Percentiles rank a stretch among this genome's conserved stretches.
These are phyloP conservation scores for Fusarium chuoi DNA, from an alignment of 2,329 filamentous ascomycete genomes.

Conservation along the genomic window DNA sequence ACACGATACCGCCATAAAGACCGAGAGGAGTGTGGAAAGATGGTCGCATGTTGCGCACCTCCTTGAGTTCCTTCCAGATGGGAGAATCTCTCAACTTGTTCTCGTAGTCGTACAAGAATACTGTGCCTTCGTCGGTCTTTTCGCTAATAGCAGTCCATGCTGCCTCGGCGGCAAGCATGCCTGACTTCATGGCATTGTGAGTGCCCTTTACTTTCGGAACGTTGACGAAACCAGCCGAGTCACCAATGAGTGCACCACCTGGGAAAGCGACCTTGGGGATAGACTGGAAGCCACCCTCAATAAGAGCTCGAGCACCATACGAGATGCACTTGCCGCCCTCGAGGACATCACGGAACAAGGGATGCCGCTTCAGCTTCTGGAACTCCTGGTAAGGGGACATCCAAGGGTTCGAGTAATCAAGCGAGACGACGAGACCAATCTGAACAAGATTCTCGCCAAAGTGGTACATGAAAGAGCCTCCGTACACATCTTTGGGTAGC, in stretches of 20 bases:
- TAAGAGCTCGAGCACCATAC: conserved; percentile 89
- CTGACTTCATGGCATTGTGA: conserved; percentile 96
- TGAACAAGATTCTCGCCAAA: conserved; percentile 97
- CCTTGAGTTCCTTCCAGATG: conserved; percentile 94
- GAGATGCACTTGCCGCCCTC: conserved; percentile 98
- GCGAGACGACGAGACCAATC: conserved; percentile 88
- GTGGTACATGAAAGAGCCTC: conserved; percentile 99
- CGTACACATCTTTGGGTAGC: conserved; percentile 87
- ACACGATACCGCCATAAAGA: conserved; percentile 87
- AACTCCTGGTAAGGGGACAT: conserved; percentile 95
- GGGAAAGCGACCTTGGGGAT: conserved; percentile 98
- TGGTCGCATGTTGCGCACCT: conserved; percentile 97
- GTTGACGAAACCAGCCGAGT: conserved; percentile 96
- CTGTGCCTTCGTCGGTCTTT: conserved; percentile 68
- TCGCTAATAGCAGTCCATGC: conserved; percentile 78
- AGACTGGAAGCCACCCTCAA: conserved; percentile 96
- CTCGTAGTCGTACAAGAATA: conserved; percentile 96
- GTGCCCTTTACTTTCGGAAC: conserved; percentile 99
- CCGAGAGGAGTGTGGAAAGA: conserved; percentile 91
- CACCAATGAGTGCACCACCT: conserved; percentile 92
- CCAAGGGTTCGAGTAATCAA: conserved; percentile 98
- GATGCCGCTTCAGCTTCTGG: conserved; percentile 98
- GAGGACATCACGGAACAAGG: conserved; percentile 85
- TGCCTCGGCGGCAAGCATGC: conserved; percentile 95
- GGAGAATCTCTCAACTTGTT: conserved; percentile 83